Evolutionary conservation across 2,329 filamentous ascomycete species (phyloP).

Genomic region (Aspergillus aculeatinus): DNA sequence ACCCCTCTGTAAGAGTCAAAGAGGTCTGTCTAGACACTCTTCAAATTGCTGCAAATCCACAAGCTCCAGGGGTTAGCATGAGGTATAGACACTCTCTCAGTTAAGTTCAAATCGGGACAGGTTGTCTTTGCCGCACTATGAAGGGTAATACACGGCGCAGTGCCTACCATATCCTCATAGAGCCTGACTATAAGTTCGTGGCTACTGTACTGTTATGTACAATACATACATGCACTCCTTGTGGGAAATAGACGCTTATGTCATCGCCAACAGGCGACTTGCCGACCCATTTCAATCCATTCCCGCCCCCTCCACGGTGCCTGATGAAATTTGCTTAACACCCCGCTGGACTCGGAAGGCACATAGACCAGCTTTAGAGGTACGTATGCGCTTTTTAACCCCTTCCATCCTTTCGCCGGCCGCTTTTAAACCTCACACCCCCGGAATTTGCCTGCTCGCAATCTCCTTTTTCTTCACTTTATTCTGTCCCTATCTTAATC

Average conservation of each 20-base stretch:
- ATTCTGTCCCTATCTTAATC: neutral
- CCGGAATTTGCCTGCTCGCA: neutral
- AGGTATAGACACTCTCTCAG: no score
- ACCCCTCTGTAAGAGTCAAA: no score
- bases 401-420: neutral
- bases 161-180: no score
- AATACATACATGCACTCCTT: neutral
- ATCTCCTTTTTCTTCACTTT: neutral
- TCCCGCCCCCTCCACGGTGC: conserved; percentile 35
- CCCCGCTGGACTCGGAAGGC: conserved; percentile 30
- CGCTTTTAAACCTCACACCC: neutral
- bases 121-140: no score
- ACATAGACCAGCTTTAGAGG: conserved; percentile 24
- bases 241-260: conserved; percentile 26
- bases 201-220: no score
- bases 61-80: no score
- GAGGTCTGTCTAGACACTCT: no score
- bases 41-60: no score
- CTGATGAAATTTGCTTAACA: conserved; percentile 37
- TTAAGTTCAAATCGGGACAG: no score
- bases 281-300: conserved; percentile 14
- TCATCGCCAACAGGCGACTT: conserved; percentile 28
- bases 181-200: no score
- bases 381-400: conserved; percentile 15
- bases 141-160: no score